Base-by-base conservation (phyloP, 1,284 basidiomycete species). In the Cutaneotrichosporon dermatis region DNA sequence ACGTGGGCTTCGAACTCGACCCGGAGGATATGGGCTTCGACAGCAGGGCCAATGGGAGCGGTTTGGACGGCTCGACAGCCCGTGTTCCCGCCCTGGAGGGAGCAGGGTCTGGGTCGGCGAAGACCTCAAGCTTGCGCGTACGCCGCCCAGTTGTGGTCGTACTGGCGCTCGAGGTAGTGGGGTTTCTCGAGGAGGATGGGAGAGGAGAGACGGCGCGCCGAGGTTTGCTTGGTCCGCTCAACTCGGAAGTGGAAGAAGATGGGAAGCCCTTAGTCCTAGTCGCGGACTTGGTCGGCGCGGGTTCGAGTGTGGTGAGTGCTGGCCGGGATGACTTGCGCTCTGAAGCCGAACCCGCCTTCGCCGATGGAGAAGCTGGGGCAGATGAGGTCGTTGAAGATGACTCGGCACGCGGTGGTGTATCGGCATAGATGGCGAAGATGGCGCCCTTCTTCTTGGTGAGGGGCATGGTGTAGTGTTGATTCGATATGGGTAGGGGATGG, bases 361-460 rank as follows among this genome's bases (percentile, higher is more conserved):
- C 25, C 25, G 6, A 53, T 53, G 35, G 42, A 64, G 45, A 40
- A 9, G 39, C 39, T 8, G 39, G 8, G 39, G 39, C 39, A 12
- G 39, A 9, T 12, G 39, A 12, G 8, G 39, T 12, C 9, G 39
- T 8, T 8, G 39, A 40, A 12, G 39, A 12, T 8, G 43, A 53
- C 50, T 48, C 34, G 25, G 52, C 37, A n/a, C 51, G 53, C 45
- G 39, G 59, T 8, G 77, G 76, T 2, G 76, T 75, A 64, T 79
- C 77, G 48, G 75, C 67, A 66, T 76, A 77, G 42, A 79, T 74
- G 44, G 73, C 69, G 62, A 79, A 79, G 40, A 76, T 72, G 10
- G 77, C 76, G 48, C 77, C 77, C 56, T 75, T 75, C 63, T 76
- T 76, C 63, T 76, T 75, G 12, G 73, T 73, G 36, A 76, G 65